Evolutionary conservation across 2,329 filamentous ascomycete genomes (phyloP).

Genomic region (Apiospora sp.): DNA sequence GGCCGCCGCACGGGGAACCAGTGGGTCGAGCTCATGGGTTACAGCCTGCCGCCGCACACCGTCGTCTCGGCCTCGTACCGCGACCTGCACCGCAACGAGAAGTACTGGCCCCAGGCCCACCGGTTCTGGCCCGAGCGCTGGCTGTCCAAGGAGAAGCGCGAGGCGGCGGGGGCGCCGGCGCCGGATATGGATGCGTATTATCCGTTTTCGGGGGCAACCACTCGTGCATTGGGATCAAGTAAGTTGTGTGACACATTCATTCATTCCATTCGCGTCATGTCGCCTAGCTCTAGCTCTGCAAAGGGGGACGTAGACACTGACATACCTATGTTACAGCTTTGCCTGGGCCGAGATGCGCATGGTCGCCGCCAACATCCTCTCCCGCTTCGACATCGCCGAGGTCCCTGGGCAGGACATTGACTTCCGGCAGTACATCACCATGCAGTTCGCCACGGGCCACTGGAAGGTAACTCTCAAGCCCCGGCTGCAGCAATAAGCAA

Average conservation of each 20-base stretch:
- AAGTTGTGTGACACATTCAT: too few species aligned
- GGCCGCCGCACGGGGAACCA: conserved; percentile 21
- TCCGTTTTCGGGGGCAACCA: conserved; percentile 19
- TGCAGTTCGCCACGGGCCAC: conserved; percentile 22
- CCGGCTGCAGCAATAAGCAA: neutral
- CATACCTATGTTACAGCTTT: neutral
- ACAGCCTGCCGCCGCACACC: conserved; percentile 12
- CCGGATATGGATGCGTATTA: conserved; percentile 22
- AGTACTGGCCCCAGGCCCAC: conserved; percentile 12
- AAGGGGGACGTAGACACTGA: neutral
- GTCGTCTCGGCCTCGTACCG: conserved; percentile 24
- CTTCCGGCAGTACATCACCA: conserved; percentile 22
- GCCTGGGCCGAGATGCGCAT: conserved; percentile 24
- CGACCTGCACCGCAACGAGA: conserved; percentile 22
- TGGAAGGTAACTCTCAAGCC: conserved; percentile 12
- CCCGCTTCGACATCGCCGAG: conserved; percentile 16
- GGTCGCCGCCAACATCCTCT: conserved; percentile 21
- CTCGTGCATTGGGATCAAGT: conserved; percentile 24
- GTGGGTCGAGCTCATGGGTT: conserved; percentile 15
- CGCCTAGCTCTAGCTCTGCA: too few species aligned
- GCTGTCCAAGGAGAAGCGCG: conserved; percentile 9
- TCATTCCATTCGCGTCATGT: too few species aligned
- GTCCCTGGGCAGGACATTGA: conserved; percentile 15
- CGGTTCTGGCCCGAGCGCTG: conserved; percentile 23
- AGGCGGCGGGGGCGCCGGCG: conserved; percentile 14